A percentile compares a stretch with the other conserved stretches of the same genome.
Evolutionary conservation across 176 grass and related monocot species (phyloP).

Genomic region (Tillandsia fasciculata): DNA sequence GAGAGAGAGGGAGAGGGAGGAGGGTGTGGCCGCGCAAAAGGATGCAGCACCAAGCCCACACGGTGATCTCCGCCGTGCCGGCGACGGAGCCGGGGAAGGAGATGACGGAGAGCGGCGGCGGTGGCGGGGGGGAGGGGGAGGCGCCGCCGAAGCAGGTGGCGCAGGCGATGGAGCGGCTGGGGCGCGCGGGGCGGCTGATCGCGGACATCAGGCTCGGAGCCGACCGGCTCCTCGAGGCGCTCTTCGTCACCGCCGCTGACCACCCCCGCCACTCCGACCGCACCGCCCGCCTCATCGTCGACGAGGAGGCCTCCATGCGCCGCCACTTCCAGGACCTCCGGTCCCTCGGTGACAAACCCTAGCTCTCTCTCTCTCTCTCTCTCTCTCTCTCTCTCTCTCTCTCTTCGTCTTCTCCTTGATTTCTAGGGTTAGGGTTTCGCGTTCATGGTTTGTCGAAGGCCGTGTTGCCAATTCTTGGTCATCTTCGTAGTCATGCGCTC

Average conservation of each 20-base stretch:
- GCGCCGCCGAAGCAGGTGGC: conserved; percentile 98
- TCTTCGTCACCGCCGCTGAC: conserved; percentile 42
- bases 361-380: too few relatives aligned
- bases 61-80: neutral
- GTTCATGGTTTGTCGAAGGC: neutral
- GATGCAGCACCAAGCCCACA: conserved; percentile 1
- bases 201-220: conserved; percentile 82
- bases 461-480: neutral
- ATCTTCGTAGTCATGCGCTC: neutral
- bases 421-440: neutral
- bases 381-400: neutral
- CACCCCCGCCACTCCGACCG: conserved; percentile 33
- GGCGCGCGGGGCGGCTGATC: conserved; percentile 57
- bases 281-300: conserved; percentile 21
- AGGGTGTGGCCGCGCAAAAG: too few relatives aligned
- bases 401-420: neutral
- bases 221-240: conserved; percentile 80
- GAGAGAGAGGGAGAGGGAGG: too few relatives aligned
- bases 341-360: conserved; percentile 36
- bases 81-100: neutral
- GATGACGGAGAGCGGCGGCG: conserved; percentile 6
- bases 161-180: conserved; percentile 87
- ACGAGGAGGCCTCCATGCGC: conserved; percentile 71
- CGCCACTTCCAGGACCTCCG: conserved; percentile 84
- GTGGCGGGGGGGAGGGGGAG: conserved; percentile 20